Evolutionary conservation across 2,329 filamentous ascomycete genomes (phyloP).

Genomic region (Aspergillus jensenii): DNA sequence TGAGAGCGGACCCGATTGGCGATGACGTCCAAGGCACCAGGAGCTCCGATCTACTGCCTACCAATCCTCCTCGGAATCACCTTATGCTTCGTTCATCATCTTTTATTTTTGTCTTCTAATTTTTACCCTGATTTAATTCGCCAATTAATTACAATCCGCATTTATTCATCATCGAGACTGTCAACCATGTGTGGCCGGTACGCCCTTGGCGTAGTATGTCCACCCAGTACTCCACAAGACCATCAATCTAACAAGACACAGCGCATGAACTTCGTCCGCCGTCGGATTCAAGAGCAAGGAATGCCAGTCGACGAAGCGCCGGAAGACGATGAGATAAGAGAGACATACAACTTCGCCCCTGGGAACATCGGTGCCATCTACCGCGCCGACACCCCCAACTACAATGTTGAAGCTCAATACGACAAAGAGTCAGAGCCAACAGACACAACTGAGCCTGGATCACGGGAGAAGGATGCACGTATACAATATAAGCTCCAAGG

Average conservation of each 20-base stretch:
- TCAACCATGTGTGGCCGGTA: conserved; percentile 67
- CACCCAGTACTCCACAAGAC: not conserved
- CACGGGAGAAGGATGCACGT: not conserved
- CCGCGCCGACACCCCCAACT: conserved; percentile 68
- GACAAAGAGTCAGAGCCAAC: not conserved
- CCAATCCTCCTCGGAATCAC: not conserved
- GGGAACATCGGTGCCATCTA: conserved; percentile 84
- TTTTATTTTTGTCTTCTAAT: not conserved
- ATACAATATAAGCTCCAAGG: conserved; percentile 73
- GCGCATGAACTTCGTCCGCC: conserved; percentile 75
- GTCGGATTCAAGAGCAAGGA: conserved; percentile 69
- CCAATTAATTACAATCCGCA: not conserved
- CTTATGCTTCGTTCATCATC: not conserved
- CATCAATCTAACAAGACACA: conserved; percentile 36
- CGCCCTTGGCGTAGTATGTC: conserved; percentile 59
- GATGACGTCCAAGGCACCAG: conserved; percentile 10
- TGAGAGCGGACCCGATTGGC: conserved; percentile 3
- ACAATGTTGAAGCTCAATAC: conserved; percentile 15
- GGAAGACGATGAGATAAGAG: conserved; percentile 67
- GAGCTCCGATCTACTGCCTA: not conserved
- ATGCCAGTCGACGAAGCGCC: conserved; percentile 73
- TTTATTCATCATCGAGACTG: not conserved
- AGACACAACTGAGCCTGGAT: not conserved
- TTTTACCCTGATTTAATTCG: not conserved
- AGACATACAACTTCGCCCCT: conserved; percentile 91